Conservation (phyloP, 2,329 filamentous ascomycete species). For the Aspergillus ustus region DNA sequence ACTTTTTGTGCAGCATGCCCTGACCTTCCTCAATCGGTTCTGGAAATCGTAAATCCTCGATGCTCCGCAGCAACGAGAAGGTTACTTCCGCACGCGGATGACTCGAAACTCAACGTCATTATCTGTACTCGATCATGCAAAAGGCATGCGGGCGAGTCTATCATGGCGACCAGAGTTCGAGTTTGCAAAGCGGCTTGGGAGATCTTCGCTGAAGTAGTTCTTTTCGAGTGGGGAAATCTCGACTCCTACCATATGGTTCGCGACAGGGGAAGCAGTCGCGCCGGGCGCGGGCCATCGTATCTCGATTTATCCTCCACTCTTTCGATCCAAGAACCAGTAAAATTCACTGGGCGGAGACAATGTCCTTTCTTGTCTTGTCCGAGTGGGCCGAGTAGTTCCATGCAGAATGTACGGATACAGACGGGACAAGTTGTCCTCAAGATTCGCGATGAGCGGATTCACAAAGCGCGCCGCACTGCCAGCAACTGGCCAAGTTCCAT, state of each 20-base stretch:
- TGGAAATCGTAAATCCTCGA: not conserved
- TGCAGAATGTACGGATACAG: not conserved
- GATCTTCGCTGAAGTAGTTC: not conserved
- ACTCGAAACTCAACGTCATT: slow-evolving; percentile 3
- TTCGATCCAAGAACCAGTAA: not conserved
- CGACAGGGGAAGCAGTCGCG: not conserved
- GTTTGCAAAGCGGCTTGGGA: not conserved
- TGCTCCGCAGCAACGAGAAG: not conserved
- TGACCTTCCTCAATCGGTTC: not conserved
- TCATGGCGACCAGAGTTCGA: not conserved
- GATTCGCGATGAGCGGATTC: not conserved
- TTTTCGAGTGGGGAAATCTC: not conserved
- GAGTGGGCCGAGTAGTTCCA: not conserved
- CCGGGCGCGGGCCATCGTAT: slow-evolving; percentile 5
- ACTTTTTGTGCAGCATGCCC: not conserved
- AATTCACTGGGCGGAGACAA: not conserved
- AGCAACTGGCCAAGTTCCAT: not conserved
- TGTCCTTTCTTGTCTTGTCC: not conserved
- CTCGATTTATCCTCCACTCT: slow-evolving; percentile 1
- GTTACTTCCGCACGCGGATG: not conserved
- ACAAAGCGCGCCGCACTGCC: slow-evolving; percentile 4
- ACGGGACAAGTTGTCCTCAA: not conserved
- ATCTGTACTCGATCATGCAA: not conserved
- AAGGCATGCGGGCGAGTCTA: not conserved
- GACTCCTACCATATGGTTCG: not conserved